These are phyloP conservation scores for Poronia punctata DNA, from an alignment of 495 filamentous ascomycete genomes.

Conservation along the genomic window DNA sequence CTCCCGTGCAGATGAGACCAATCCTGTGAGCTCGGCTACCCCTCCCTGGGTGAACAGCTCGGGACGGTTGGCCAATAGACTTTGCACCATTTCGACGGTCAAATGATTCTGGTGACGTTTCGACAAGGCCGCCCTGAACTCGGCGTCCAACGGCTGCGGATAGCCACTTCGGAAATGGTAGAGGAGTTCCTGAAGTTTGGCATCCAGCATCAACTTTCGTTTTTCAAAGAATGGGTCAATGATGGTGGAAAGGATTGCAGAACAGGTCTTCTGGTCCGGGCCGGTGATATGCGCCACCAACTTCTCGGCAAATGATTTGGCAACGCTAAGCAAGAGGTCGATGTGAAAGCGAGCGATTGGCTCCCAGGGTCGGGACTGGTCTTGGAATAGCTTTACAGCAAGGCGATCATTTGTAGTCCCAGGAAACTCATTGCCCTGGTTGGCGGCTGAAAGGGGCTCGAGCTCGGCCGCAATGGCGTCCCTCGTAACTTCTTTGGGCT, in stretches of 20 bases:
- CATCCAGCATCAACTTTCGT: conserved; percentile 18
- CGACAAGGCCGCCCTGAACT: conserved; percentile 15
- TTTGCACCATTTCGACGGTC: conserved; percentile 8
- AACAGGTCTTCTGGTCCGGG: conserved; percentile 17
- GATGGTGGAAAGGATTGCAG: conserved; percentile 20
- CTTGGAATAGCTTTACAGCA: conserved; percentile 27
- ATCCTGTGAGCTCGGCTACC: neutral
- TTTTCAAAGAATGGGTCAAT: conserved; percentile 34
- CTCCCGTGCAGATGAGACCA: neutral
- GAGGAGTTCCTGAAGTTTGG: conserved; percentile 34
- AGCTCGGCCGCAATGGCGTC: conserved; percentile 6
- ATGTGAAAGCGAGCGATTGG: conserved; percentile 23
- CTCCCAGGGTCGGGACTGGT: conserved; percentile 27
- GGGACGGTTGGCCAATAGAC: conserved; percentile 8
- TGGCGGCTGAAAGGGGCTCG: conserved; percentile 8
- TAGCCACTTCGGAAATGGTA: conserved; percentile 25
- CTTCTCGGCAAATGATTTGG: conserved; percentile 26
- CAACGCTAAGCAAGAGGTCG: conserved; percentile 14
- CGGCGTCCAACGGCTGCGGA: conserved; percentile 20
- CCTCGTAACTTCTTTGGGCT: conserved; percentile 14
- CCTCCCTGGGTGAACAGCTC: conserved; percentile 12
- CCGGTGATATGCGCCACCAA: conserved; percentile 18
- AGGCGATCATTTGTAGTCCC: conserved; percentile 28
- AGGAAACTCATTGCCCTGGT: conserved; percentile 25
- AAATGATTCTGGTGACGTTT: conserved; percentile 3